Percentiles rank a stretch among this genome's conserved stretches.
Conservation (phyloP, 2,329 filamentous ascomycete species). For the Trichoderma simmonsii region DNA sequence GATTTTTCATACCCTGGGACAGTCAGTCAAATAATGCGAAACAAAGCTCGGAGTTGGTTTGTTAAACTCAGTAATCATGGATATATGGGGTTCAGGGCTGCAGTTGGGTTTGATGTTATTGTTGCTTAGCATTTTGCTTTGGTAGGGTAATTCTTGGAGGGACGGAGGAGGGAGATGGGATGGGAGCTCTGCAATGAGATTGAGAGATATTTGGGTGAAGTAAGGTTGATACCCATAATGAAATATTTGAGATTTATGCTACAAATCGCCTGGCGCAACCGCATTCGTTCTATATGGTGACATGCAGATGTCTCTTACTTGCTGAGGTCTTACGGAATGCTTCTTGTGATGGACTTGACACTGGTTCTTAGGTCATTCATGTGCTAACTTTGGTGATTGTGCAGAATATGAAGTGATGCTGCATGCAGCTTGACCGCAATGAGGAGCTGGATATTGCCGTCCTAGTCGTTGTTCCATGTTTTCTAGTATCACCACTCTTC, state of each 20-base stretch:
- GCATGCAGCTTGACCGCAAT: no score
- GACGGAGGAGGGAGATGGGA: neutral
- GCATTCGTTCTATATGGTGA: neutral
- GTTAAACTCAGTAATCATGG: constrained; percentile 27
- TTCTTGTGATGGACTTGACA: neutral
- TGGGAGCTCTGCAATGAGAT: constrained; percentile 1
- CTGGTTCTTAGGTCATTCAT: neutral
- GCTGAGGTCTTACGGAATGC: neutral
- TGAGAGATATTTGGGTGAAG: constrained; percentile 8
- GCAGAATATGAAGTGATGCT: neutral
- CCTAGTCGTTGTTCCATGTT: neutral
- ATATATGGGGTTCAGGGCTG: constrained; percentile 21
- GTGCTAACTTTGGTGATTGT: neutral
- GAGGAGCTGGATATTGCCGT: no score
- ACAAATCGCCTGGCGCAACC: neutral
- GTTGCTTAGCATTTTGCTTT: neutral
- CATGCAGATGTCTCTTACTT: neutral
- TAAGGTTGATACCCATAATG: constrained; percentile 19
- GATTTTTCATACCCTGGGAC: constrained; percentile 20
- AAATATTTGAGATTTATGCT: constrained; percentile 6
- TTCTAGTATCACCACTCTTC: neutral
- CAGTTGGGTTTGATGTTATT: constrained; percentile 8
- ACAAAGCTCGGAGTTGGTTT: constrained; percentile 19
- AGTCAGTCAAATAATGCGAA: constrained; percentile 13
- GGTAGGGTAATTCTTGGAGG: neutral